Evolutionary conservation across 371 early-diverging fungal species (phyloP).

Genomic region (Syncephalastrum monosporum): DNA sequence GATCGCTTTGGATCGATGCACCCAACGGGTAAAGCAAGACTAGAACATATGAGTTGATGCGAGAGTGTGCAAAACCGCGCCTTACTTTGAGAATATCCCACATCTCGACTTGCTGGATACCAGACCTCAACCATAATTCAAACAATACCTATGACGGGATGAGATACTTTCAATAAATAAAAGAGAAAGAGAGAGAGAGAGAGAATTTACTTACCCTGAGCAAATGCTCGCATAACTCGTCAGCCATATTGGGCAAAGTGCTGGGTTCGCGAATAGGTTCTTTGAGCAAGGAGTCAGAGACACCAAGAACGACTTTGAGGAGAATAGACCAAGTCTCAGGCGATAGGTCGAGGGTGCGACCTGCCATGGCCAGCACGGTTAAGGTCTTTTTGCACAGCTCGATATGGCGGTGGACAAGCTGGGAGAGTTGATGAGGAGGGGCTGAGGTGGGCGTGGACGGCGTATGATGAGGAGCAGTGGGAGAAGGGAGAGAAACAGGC

Average conservation of each 20-base stretch:
- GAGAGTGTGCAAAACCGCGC: not conserved
- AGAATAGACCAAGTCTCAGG: conserved; percentile 76
- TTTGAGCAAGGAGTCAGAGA: conserved; percentile 67
- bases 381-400: conserved; percentile 77
- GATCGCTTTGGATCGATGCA: conserved; percentile 65
- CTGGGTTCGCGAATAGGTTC: conserved; percentile 42
- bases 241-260: conserved; percentile 58
- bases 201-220: conserved; percentile 47
- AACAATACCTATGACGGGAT: conserved; percentile 48
- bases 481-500: conserved; percentile 14
- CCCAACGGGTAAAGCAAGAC: conserved; percentile 67
- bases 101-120: conserved; percentile 64
- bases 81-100: conserved; percentile 66
- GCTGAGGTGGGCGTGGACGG: conserved; percentile 4
- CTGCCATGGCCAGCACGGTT: conserved; percentile 62
- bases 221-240: conserved; percentile 72
- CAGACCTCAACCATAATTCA: conserved; percentile 76
- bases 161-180: not conserved
- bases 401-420: conserved; percentile 56
- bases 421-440: conserved; percentile 12
- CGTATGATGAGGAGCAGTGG: conserved; percentile 5
- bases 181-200: not conserved
- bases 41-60: conserved; percentile 6
- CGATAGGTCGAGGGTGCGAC: conserved; percentile 62
- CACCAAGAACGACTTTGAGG: conserved; percentile 72